Evolutionary conservation across 2,329 filamentous ascomycete species (phyloP), one percentile per base, ranked within the genome.

Genomic region (Aureobasidium sp.): DNA sequence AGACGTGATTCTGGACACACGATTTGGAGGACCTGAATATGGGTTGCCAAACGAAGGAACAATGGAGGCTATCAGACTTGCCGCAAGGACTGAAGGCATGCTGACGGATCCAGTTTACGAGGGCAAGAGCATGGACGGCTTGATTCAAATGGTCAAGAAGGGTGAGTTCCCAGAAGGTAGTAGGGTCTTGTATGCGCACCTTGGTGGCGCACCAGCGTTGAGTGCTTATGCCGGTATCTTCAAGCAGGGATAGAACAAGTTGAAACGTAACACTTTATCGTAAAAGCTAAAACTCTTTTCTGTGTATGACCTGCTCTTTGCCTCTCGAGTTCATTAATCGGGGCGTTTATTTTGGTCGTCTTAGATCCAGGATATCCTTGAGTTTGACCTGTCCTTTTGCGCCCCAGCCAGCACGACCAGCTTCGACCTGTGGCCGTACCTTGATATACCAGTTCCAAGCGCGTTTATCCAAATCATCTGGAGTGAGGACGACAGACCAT

Each of bases 371-470:
- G 42, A 95, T 89, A 65, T 84, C 83, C 15, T 75, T 75, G 37
- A 95, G 70, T 65, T 78, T 84, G 29, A 95, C 77, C 58, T 78
- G 75, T 1, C 88, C 89, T 72, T 93, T 94, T 13, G 87, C 88
- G 29, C 90, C 90, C 90, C 90, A 95, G 1, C 91, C 90, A 21
- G 84, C 82, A 50, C 83, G 82, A 0, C 90, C 91, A 60, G 79
- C 74, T 61, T 88, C 84, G 2, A 95, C 87, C 21, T 89, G 85
- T 0, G 90, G 90, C 64, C 91, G 78, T 21, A 92, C 84, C 23
- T 82, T 80, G 1, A 87, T 78, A 72, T 95, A 95, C 90, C 90
- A 95, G 11, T 77, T 77, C 89, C 90, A 95, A 19, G 89, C 88
- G 62, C 85, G 81, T 63, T 80, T 79, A 69, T 95, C 89, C 57